Percentiles rank a stretch among this genome's conserved stretches.
These are phyloP conservation scores for Ogataea siamensis DNA, from an alignment of 805 yeast genomes.

Conservation along the genomic window DNA sequence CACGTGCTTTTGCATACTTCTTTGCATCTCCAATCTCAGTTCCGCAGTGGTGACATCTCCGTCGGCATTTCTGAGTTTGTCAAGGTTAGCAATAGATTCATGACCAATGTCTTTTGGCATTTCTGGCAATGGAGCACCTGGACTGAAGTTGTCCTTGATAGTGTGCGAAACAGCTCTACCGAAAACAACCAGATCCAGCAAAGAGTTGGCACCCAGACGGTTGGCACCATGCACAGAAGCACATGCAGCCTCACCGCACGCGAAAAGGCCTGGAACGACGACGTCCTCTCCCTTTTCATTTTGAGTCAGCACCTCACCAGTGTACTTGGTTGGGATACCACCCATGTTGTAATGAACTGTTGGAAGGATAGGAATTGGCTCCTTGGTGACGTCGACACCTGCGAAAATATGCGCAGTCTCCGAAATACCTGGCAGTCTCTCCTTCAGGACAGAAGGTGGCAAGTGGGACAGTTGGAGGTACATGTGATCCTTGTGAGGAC, in stretches of 20 bases:
- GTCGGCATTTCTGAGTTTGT: slow-evolving; percentile 76
- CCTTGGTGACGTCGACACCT: slow-evolving; percentile 99
- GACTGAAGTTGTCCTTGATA: slow-evolving; percentile 77
- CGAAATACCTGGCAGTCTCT: slow-evolving; percentile 98
- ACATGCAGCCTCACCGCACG: slow-evolving; percentile 99
- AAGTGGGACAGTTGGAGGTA: slow-evolving; percentile 89
- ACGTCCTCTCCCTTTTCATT: slow-evolving; percentile 87
- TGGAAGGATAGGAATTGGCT: slow-evolving; percentile 97
- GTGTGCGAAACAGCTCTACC: slow-evolving; percentile 98
- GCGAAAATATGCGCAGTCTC: slow-evolving; percentile 98
- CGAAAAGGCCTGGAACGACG: slow-evolving; percentile 88
- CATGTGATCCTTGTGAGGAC: slow-evolving; percentile 94
- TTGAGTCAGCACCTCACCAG: slow-evolving; percentile 86
- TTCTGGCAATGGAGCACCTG: slow-evolving; percentile 84
- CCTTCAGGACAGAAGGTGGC: slow-evolving; percentile 87
- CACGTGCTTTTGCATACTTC: slow-evolving; percentile 93
- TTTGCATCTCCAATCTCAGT: slow-evolving; percentile 90
- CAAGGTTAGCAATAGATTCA: slow-evolving; percentile 87
- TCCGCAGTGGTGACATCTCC: slow-evolving; percentile 85
- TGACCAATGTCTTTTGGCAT: slow-evolving; percentile 84
- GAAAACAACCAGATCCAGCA: slow-evolving; percentile 92
- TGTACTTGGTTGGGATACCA: slow-evolving; percentile 98
- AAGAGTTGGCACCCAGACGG: slow-evolving; percentile 98
- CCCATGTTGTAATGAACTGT: slow-evolving; percentile 99
- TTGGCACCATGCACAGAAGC: slow-evolving; percentile 99